phyloP scores from a whole-genome alignment of 2,329 filamentous ascomycete species.

The Trichoderma simmonsii region DNA sequence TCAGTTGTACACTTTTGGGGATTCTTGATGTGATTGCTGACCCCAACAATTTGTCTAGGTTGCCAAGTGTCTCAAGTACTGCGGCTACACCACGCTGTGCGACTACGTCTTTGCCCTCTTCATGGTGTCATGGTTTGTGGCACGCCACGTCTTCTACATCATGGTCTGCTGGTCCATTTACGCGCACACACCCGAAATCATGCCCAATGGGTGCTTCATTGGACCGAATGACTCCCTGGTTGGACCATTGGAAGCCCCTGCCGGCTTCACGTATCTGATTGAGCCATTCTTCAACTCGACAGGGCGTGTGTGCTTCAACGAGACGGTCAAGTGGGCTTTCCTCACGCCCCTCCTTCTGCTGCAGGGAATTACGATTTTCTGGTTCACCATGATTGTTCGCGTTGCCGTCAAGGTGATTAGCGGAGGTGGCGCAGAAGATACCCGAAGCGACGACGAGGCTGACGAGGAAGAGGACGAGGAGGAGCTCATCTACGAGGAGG shows the following conservation, averaged over 20 bases:
- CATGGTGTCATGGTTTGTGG: constrained; percentile 77
- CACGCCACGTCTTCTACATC: constrained; percentile 78
- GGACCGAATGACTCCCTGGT: constrained; percentile 53
- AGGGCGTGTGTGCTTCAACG: constrained; percentile 76
- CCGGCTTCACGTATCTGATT: constrained; percentile 58
- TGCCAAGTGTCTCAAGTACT: constrained; percentile 92
- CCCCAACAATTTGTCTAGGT: constrained; percentile 46
- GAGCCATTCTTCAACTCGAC: constrained; percentile 70
- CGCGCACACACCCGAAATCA: constrained; percentile 58
- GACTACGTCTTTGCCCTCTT: constrained; percentile 83
- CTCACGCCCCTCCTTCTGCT: constrained; percentile 72
- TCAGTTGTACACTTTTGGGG: neutral
- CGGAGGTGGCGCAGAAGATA: constrained; percentile 77
- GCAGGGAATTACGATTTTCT: constrained; percentile 76
- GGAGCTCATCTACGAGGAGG: constrained; percentile 53
- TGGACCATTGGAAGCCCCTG: constrained; percentile 50
- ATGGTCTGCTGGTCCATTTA: constrained; percentile 81
- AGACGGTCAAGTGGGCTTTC: constrained; percentile 72
- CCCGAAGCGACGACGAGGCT: constrained; percentile 80
- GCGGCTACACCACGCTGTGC: constrained; percentile 71
- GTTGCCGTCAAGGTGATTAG: constrained; percentile 78
- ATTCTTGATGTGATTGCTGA: neutral
- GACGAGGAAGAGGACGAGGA: constrained; percentile 62
- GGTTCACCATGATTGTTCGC: constrained; percentile 85
- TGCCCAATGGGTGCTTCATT: constrained; percentile 69